Evolutionary conservation across 2,329 filamentous ascomycete genomes (phyloP).

Genomic region (Fusarium verrucosum): DNA sequence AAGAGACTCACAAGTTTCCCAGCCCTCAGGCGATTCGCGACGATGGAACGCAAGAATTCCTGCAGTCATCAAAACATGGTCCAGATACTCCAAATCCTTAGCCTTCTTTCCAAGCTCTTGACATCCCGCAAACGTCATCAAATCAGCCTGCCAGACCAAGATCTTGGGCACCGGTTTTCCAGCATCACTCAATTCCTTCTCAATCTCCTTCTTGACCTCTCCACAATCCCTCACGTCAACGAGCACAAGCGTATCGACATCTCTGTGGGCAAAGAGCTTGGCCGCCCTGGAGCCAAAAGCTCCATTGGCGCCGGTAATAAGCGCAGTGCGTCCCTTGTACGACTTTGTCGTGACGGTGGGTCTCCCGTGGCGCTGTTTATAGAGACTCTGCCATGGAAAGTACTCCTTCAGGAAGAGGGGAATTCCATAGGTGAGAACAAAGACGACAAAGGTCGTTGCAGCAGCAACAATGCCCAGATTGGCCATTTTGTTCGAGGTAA

Average conservation of each 20-base stretch:
- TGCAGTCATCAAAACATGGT: conserved; percentile 51
- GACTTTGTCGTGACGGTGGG: conserved; percentile 49
- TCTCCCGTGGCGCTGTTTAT: conserved; percentile 46
- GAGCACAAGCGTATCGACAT: conserved; percentile 49
- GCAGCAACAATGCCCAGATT: conserved; percentile 15
- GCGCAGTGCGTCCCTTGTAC: conserved; percentile 49
- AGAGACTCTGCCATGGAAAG: conserved; percentile 49
- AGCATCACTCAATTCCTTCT: conserved; percentile 42
- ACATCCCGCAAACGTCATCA: conserved; percentile 51
- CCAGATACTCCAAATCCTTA: conserved; percentile 43
- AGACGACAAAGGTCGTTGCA: conserved; percentile 27
- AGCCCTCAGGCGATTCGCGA: conserved; percentile 51
- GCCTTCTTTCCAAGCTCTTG: conserved; percentile 46
- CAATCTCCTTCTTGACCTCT: conserved; percentile 48
- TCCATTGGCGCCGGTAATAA: conserved; percentile 51
- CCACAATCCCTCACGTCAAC: conserved; percentile 50
- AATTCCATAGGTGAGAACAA: conserved; percentile 43
- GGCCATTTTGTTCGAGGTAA: conserved; percentile 23
- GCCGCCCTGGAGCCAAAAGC: conserved; percentile 51
- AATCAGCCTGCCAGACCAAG: conserved; percentile 50
- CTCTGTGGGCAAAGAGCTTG: conserved; percentile 49
- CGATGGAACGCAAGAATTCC: conserved; percentile 51
- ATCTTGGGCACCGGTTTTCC: conserved; percentile 46
- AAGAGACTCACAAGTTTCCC: conserved; percentile 49
- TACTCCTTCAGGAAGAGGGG: conserved; percentile 49